Percentiles rank a stretch among this genome's conserved stretches.
phyloP scores from a whole-genome alignment of 2,329 filamentous ascomycete species.

The Aureobasidium leucospermi region DNA sequence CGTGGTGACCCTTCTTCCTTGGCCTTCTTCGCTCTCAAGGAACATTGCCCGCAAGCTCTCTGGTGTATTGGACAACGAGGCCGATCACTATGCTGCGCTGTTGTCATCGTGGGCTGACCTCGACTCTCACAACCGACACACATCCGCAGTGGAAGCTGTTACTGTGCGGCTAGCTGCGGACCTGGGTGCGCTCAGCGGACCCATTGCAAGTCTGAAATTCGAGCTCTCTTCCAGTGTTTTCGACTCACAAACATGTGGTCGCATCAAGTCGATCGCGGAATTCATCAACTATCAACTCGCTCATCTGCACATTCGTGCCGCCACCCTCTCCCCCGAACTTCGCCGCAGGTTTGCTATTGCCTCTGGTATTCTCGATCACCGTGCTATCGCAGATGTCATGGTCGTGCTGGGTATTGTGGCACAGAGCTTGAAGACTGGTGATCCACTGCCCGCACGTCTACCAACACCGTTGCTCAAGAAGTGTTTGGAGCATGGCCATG shows the following conservation, averaged over 20 bases:
- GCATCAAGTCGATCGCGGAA: conserved; percentile 29
- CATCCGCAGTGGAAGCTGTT: conserved; percentile 22
- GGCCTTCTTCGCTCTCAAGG: conserved; percentile 16
- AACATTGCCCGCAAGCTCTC: conserved; percentile 39
- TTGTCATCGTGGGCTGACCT: conserved; percentile 38
- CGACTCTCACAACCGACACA: conserved; percentile 16
- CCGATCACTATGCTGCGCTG: conserved; percentile 44
- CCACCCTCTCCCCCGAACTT: conserved; percentile 31
- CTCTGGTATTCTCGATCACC: conserved; percentile 37
- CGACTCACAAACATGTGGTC: conserved; percentile 26
- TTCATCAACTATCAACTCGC: conserved; percentile 29
- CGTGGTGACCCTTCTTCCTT: conserved; percentile 11
- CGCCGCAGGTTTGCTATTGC: conserved; percentile 33
- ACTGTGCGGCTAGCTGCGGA: conserved; percentile 28
- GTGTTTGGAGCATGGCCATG: conserved; percentile 13
- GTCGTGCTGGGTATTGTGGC: conserved; percentile 42
- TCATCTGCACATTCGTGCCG: conserved; percentile 30
- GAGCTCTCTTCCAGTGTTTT: conserved; percentile 36
- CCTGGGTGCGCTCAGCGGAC: conserved; percentile 29
- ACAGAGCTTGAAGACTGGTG: conserved; percentile 41
- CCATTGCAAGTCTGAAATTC: conserved; percentile 25
- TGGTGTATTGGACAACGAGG: conserved; percentile 35
- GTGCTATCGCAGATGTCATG: conserved; percentile 45
- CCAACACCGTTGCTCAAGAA: conserved; percentile 39
- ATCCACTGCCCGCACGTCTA: conserved; percentile 41